Base-by-base conservation (phyloP, 2,329 filamentous ascomycete species). In the Microdochium nivale region DNA sequence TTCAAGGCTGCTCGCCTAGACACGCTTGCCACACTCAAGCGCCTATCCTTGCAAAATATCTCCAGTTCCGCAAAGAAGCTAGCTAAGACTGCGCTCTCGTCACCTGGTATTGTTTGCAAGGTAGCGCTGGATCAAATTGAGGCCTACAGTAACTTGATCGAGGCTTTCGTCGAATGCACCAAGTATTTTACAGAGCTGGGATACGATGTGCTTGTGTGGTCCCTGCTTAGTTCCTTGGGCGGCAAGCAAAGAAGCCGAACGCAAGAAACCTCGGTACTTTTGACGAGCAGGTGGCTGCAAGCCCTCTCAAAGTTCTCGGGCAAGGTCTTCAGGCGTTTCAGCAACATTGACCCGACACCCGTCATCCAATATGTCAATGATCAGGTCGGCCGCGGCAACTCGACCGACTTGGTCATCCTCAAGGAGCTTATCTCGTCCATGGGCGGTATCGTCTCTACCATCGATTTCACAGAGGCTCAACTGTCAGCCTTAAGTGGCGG, bases 191-290 rank as follows among this genome's bases (percentile, higher is more conserved):
- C 92, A 1, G 84, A 88, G 51, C 73, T 99, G 35, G 92, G 89
- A 0, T 96, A 96, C 65, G 94, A 99, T 67, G 88, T 96, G 30
- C 76, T 99, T 46, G 88, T 90, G 3, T 99, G 92, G 90, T 89
- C 90, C 21, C 75, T 99, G 46, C 82, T 99, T 69, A 95, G 84
- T 62, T 83, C 83, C 1, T 70, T 86, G 13, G 75, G 72, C 32
- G 80, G 80, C 49, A 81, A 83, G 57, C 76, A 78, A 50, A 75
- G 83, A 61, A 84, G 81, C 61, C 75, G 83, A 33, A 84, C 79
- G 4, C 81, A 83, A 59, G 78, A 77, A 25, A 76, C 78, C 47
- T 83, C 82, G 32, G 78, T 83, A 2, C 72, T 86, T 11, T 79
- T 95, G 24, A 94, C 91, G 25, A 96, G 90, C 67, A 83, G 86